Evolutionary conservation across 805 yeast genomes (phyloP).

Genomic region (Vanderwaltozyma yarrowii): DNA sequence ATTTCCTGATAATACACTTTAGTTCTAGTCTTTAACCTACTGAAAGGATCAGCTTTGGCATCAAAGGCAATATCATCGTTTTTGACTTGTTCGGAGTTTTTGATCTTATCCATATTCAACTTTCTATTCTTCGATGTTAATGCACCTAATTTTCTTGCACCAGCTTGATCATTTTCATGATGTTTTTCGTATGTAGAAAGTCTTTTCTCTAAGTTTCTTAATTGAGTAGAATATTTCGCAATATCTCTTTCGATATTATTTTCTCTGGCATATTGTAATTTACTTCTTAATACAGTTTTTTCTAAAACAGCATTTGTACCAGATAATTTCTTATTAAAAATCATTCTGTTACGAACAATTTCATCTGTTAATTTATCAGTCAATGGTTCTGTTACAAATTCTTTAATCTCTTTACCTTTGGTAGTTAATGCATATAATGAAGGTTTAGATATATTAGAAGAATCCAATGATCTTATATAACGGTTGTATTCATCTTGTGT

Average conservation of each 20-base stretch:
- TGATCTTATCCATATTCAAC: slow-evolving; percentile 63
- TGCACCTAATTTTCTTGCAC: slow-evolving; percentile 45
- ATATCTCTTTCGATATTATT: slow-evolving; percentile 36
- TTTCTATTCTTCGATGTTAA: slow-evolving; percentile 81
- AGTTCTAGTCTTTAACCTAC: slow-evolving; percentile 80
- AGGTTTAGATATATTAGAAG: slow-evolving; percentile 43
- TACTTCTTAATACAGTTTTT: slow-evolving; percentile 61
- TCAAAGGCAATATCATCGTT: slow-evolving; percentile 29
- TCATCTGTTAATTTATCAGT: slow-evolving; percentile 67
- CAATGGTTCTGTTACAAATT: slow-evolving; percentile 54
- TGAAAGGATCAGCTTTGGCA: slow-evolving; percentile 67
- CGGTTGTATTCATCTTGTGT: slow-evolving; percentile 61
- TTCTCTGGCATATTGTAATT: slow-evolving; percentile 65
- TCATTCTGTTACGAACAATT: slow-evolving; percentile 64
- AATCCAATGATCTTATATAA: slow-evolving; percentile 51
- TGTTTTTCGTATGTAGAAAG: slow-evolving; percentile 29
- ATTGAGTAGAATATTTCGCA: slow-evolving; percentile 38
- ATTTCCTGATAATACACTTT: slow-evolving; percentile 60
- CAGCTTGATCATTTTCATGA: slow-evolving; percentile 31
- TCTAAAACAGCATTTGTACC: slow-evolving; percentile 70
- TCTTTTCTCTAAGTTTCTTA: slow-evolving; percentile 34
- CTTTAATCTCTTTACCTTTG: slow-evolving; percentile 52
- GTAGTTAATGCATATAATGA: slow-evolving; percentile 51
- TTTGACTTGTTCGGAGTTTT: slow-evolving; percentile 67
- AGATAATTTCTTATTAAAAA: slow-evolving; percentile 44